phyloP scores from a whole-genome alignment of 352 stramenopile species.

The Pythium sukuiense region DNA sequence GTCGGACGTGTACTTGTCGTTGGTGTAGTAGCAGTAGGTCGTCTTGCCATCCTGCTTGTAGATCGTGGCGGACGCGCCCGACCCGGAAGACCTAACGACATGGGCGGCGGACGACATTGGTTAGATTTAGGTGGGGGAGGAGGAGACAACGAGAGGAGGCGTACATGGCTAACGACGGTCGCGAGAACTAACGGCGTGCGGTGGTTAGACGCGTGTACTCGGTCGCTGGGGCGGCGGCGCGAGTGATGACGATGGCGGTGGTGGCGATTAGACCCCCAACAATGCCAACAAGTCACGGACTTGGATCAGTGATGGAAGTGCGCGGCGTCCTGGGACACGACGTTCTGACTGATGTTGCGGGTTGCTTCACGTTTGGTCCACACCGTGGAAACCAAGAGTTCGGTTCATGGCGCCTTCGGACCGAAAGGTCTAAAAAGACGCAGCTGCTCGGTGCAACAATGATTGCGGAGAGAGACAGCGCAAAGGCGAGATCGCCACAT shows the following conservation, averaged over 20 bases:
- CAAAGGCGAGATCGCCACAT: background rate
- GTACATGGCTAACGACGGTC: background rate
- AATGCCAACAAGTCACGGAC: too few relatives aligned
- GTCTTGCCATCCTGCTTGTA: slow-evolving; percentile 80
- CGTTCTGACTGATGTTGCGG: background rate
- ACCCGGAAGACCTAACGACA: background rate
- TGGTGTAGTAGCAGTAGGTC: slow-evolving; percentile 83
- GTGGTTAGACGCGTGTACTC: too few relatives aligned
- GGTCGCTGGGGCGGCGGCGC: too few relatives aligned
- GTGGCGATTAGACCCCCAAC: too few relatives aligned
- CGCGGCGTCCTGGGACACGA: background rate
- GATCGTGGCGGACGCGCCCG: slow-evolving; percentile 31
- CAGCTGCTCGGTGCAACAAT: background rate
- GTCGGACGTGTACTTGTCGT: slow-evolving; percentile 56
- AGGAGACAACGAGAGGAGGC: background rate
- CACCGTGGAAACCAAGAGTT: slow-evolving; percentile 3
- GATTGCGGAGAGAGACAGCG: background rate
- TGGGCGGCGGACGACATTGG: background rate
- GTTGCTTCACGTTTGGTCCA: background rate
- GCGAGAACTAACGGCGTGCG: too few relatives aligned
- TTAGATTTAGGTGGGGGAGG: background rate
- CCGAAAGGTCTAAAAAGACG: background rate
- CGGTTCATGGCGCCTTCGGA: background rate
- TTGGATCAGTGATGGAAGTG: slow-evolving; percentile 1
- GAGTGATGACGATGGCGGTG: too few relatives aligned